Evolutionary conservation across 2,329 filamentous ascomycete genomes (phyloP).

Genomic region (Arthrobotrys megalospora): DNA sequence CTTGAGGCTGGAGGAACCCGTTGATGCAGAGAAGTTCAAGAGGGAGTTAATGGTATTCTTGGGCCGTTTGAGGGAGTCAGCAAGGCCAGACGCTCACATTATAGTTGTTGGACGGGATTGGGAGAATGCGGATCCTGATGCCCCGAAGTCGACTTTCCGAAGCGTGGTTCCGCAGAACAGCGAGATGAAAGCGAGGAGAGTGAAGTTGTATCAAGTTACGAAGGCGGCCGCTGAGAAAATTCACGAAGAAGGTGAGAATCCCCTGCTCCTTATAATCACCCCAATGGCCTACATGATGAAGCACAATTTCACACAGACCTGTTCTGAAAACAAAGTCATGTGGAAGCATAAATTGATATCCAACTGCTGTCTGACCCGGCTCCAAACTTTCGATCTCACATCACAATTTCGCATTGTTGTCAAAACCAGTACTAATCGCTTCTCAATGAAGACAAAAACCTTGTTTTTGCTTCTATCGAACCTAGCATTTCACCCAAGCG

Average conservation of each 20-base stretch:
- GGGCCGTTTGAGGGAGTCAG: conserved; percentile 60
- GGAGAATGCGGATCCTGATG: conserved; percentile 45
- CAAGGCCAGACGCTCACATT: conserved; percentile 62
- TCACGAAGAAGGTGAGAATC: conserved; percentile 53
- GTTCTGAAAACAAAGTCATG: conserved; percentile 60
- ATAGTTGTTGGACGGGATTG: conserved; percentile 61
- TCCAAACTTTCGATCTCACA: background rate
- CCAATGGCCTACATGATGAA: conserved; percentile 55
- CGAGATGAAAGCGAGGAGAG: conserved; percentile 30
- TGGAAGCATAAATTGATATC: conserved; percentile 60
- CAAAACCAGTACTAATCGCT: background rate
- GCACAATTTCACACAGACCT: conserved; percentile 62
- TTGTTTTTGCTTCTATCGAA: conserved; percentile 45
- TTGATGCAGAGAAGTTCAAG: conserved; percentile 57
- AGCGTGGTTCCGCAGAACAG: conserved; percentile 43
- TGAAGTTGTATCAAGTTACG: conserved; percentile 61
- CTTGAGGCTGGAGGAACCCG: conserved; percentile 54
- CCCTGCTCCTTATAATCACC: background rate
- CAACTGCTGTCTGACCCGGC: conserved; percentile 61
- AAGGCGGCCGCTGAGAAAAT: conserved; percentile 50
- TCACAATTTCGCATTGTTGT: background rate
- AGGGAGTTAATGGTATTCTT: conserved; percentile 62
- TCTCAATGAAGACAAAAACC: conserved; percentile 40
- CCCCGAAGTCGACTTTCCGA: conserved; percentile 38
- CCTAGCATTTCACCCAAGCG: conserved; percentile 44